phyloP scores from a whole-genome alignment of 768 basidiomycete species.

The Pulveroboletus sp. region DNA sequence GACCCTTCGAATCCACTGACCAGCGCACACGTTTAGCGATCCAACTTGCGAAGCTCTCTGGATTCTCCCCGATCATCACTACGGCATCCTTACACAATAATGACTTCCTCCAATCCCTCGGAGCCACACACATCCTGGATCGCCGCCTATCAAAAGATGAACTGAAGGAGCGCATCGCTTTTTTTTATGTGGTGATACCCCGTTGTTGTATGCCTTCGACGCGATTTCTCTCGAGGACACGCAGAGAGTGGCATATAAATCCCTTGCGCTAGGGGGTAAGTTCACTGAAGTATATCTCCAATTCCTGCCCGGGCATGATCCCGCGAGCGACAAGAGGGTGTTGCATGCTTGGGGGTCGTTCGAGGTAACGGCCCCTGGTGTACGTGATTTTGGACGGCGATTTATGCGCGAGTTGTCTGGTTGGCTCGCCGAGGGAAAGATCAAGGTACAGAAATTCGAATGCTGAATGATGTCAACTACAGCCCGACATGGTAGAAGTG shows the following conservation, averaged over 20 bases:
- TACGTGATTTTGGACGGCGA: constrained; percentile 6
- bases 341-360: constrained; percentile 3
- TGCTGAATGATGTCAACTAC: too few relatives aligned
- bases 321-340: constrained; percentile 4
- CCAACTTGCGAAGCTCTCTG: constrained; percentile 29
- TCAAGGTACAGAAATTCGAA: too few relatives aligned
- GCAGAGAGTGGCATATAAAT: constrained; percentile 27
- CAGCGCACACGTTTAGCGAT: constrained; percentile 13
- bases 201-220: constrained; percentile 19
- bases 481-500: constrained; percentile 7
- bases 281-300: background rate
- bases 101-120: constrained; percentile 27
- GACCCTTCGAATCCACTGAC: background rate
- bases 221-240: constrained; percentile 31
- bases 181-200: background rate
- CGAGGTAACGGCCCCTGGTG: background rate
- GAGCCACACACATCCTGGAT: constrained; percentile 35
- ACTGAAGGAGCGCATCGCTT: background rate
- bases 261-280: constrained; percentile 29
- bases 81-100: constrained; percentile 34
- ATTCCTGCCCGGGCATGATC: background rate
- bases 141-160: constrained; percentile 12
- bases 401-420: constrained; percentile 8
- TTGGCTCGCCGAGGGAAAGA: constrained; percentile 8
- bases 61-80: constrained; percentile 33